phyloP scores from a whole-genome alignment of 192 early-diverging fungal genomes.

The Entophlyctis luteolus region DNA sequence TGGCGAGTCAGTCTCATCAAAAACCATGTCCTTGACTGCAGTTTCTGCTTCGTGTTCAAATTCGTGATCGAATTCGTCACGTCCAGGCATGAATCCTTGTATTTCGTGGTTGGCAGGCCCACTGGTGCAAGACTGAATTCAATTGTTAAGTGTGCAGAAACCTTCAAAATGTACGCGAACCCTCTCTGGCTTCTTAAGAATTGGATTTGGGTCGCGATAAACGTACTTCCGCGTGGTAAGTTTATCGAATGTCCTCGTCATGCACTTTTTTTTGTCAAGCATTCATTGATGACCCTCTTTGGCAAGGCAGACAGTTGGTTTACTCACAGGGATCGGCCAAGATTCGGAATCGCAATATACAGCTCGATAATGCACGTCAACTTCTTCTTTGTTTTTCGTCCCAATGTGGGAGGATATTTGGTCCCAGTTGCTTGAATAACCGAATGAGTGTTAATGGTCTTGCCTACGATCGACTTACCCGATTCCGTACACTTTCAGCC shows the following conservation, averaged over 20 bases:
- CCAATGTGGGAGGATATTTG: conserved; percentile 90
- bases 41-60: conserved; percentile 94
- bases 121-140: conserved; percentile 66
- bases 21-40: conserved; percentile 86
- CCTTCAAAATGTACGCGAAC: background rate
- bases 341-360: conserved; percentile 69
- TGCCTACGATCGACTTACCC: conserved; percentile 42
- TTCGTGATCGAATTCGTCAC: conserved; percentile 94
- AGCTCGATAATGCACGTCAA: conserved; percentile 82
- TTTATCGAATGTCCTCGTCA: conserved; percentile 65
- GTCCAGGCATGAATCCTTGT: conserved; percentile 94
- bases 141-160: conserved; percentile 17
- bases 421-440: conserved; percentile 76
- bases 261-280: conserved; percentile 61
- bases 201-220: conserved; percentile 23
- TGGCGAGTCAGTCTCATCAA: conserved; percentile 78
- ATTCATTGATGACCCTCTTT: no score
- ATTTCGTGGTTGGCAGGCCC: conserved; percentile 94
- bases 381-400: conserved; percentile 82
- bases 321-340: conserved; percentile 81
- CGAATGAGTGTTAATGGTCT: background rate
- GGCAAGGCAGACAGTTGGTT: background rate
- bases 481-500: conserved; percentile 84
- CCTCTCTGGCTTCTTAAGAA: conserved; percentile 17
- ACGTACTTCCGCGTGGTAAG: conserved; percentile 7